Conservation (phyloP, 169 alveolate species). For the Plasmodium blacklocki region DNA sequence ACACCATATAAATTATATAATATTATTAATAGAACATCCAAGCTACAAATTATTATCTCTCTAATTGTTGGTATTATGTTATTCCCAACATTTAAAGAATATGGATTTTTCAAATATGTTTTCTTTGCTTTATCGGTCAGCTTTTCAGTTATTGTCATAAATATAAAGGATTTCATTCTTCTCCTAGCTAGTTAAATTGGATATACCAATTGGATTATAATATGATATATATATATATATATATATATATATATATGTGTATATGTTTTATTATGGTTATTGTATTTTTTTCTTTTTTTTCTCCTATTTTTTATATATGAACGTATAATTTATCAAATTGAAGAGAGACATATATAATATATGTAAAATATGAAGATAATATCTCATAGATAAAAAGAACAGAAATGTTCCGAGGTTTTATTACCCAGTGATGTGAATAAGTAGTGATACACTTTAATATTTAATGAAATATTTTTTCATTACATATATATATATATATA, state of each 20-base stretch:
- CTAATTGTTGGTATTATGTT: slow-evolving; percentile 7
- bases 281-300: slow-evolving; percentile 24
- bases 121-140: slow-evolving; percentile 14
- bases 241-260: neutral
- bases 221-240: neutral
- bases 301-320: neutral
- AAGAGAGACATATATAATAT: too few relatives aligned
- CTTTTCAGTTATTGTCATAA: slow-evolving; percentile 18
- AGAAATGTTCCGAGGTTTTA: too few relatives aligned
- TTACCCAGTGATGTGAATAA: too few relatives aligned
- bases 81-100: slow-evolving; percentile 53
- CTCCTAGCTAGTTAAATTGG: slow-evolving; percentile 11
- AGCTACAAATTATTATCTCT: slow-evolving; percentile 33
- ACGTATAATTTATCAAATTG: too few relatives aligned
- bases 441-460: too few relatives aligned
- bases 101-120: slow-evolving; percentile 38
- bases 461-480: too few relatives aligned
- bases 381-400: too few relatives aligned
- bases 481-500: too few relatives aligned
- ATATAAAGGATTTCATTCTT: slow-evolving; percentile 32
- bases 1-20: slow-evolving; percentile 33
- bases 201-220: neutral
- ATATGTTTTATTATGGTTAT: neutral
- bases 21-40: slow-evolving; percentile 29
- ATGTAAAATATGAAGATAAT: too few relatives aligned